These are phyloP conservation scores for Ophiostoma australiae DNA, from an alignment of 2,329 filamentous ascomycete genomes.

Conservation along the genomic window DNA sequence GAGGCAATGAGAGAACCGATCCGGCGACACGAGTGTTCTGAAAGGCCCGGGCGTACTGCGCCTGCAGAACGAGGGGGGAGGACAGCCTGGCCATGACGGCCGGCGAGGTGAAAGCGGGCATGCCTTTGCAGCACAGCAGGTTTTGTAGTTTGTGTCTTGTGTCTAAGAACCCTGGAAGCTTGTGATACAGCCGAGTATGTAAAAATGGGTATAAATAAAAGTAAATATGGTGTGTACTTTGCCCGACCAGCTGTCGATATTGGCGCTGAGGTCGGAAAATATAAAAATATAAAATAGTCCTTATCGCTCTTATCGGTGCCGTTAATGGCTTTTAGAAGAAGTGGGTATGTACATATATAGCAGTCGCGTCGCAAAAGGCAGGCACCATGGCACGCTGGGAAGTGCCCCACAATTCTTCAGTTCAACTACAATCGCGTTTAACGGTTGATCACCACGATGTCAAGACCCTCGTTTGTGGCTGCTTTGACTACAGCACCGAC, in stretches of 20 bases:
- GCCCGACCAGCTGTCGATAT: neutral
- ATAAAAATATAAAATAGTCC: neutral
- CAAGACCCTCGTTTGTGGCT: neutral
- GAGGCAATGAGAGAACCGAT: neutral
- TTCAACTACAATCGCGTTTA: neutral
- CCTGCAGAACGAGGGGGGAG: slow-evolving; percentile 1
- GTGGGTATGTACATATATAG: neutral
- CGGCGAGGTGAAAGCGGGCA: slow-evolving; percentile 21
- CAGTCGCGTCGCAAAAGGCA: slow-evolving; percentile 5
- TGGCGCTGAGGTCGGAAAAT: neutral
- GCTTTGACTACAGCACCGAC: neutral
- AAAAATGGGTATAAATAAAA: neutral
- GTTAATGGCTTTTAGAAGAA: neutral
- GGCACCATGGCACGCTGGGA: neutral
- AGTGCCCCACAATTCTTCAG: neutral
- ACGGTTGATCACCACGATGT: neutral
- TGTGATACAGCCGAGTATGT: neutral
- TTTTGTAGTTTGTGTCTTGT: neutral
- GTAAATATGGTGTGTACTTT: neutral
- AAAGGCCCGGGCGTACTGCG: neutral
- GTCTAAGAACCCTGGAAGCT: neutral
- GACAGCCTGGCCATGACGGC: slow-evolving; percentile 16
- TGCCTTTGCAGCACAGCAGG: slow-evolving; percentile 2
- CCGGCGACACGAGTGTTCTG: neutral
- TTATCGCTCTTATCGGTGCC: neutral